Base-by-base conservation (phyloP, 805 yeast genomes). In the Naumovozyma dairenensis region DNA sequence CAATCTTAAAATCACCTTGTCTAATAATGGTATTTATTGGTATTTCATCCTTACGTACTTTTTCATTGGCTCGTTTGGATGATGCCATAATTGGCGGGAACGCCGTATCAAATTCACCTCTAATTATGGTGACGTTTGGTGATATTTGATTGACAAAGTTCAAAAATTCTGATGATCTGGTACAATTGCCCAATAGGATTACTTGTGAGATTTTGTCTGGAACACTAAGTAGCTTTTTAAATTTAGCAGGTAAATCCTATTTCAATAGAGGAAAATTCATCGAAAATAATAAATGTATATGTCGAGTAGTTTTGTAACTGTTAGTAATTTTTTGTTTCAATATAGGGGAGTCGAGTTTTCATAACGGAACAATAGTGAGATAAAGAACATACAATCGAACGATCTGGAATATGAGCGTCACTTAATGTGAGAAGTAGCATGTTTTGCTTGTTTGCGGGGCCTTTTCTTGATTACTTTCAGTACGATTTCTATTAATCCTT, bases 201-300 rank as follows among this genome's bases (percentile, higher is more conserved):
- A 87, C 94, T 52, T 83, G 87, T 15, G 83, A 72, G 32, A 92
- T 84, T 56, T 82, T 86, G 24, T 82, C 89, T 19, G 96, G 94
- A 12, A 77, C 71, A 31, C 53, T 43, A 27, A 92, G 65, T 26
- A 92, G 69, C 50, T 80, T 81, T 40, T 67, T 69, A 61, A 92
- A 86, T 53, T 68, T 67, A 4, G 53, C 51, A 9, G 73, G 72
- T 19, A 69, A 50, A 44, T 66, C 71, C 72, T 67, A n/a, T n/a
- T n/a, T n/a, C n/a, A n/a, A n/a, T n/a, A n/a, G n/a, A n/a, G n/a
- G 18, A 5, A 21, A 21, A 8, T 21, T 21, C 10, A 21, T 21
- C 22, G 22, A 21, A 21, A 21, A 21, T 5, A 3, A 30, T 12
- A 21, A 18, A 9, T 14, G n/a, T n/a, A n/a, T n/a, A n/a, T n/a